A percentile compares a stretch with the other conserved stretches of the same genome.
phyloP scores from a whole-genome alignment of 75 land plant species.

The Picea sitchensis region DNA sequence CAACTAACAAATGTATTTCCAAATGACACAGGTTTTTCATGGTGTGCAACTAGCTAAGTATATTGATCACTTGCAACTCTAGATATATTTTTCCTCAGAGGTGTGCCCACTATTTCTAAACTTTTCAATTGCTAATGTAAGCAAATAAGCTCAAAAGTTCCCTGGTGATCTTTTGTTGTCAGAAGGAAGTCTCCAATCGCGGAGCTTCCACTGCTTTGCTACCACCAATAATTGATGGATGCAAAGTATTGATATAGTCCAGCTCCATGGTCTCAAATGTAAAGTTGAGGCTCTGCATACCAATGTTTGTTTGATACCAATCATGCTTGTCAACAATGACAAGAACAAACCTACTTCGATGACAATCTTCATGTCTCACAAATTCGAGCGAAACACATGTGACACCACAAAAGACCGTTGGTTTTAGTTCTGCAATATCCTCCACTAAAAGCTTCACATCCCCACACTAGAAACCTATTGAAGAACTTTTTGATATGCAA shows the following conservation, averaged over 20 bases:
- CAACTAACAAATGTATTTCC: too few relatives aligned
- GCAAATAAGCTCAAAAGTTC: too few relatives aligned
- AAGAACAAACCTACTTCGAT: slow-evolving; percentile 51
- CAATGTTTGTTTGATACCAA: slow-evolving; percentile 18
- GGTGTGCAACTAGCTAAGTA: too few relatives aligned
- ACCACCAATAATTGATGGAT: too few relatives aligned
- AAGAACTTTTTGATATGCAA: slow-evolving; percentile 70
- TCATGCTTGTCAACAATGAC: slow-evolving; percentile 93
- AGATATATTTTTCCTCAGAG: too few relatives aligned
- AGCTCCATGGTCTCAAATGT: slow-evolving; percentile 69
- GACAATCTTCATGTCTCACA: not conserved
- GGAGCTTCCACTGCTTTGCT: too few relatives aligned
- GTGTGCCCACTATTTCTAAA: too few relatives aligned
- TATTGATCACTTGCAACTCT: too few relatives aligned
- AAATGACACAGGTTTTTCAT: too few relatives aligned
- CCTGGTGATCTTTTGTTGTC: too few relatives aligned
- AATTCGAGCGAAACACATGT: slow-evolving; percentile 19
- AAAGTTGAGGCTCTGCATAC: slow-evolving; percentile 86
- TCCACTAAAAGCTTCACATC: slow-evolving; percentile 88
- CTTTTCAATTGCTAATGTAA: too few relatives aligned
- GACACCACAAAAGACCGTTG: slow-evolving; percentile 94
- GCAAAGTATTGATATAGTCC: slow-evolving; percentile 26
- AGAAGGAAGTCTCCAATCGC: too few relatives aligned
- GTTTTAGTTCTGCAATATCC: slow-evolving; percentile 87
- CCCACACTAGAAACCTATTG: slow-evolving; percentile 98